These are phyloP conservation scores for Coemansia sp. DNA, from an alignment of 192 early-diverging fungal species.

Conservation along the genomic window DNA sequence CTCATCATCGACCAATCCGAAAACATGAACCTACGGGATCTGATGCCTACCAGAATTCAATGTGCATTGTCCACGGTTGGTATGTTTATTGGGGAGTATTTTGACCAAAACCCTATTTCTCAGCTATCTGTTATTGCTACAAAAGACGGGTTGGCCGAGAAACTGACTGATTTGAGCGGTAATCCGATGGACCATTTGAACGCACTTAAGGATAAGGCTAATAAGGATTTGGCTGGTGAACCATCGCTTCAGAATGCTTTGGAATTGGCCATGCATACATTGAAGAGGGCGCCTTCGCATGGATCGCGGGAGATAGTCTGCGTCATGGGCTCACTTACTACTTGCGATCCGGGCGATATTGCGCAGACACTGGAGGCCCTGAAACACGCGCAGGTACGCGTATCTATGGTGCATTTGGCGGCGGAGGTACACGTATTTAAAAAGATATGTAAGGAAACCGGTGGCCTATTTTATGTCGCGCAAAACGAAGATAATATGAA, in stretches of 20 bases:
- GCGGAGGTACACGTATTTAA: slow-evolving; percentile 89
- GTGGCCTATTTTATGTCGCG: slow-evolving; percentile 82
- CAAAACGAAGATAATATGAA: slow-evolving; percentile 81
- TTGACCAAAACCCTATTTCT: slow-evolving; percentile 95
- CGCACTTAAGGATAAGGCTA: slow-evolving; percentile 66
- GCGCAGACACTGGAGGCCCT: slow-evolving; percentile 75
- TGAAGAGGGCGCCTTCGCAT: slow-evolving; percentile 86
- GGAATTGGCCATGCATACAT: slow-evolving; percentile 74
- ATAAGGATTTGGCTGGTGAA: slow-evolving; percentile 77
- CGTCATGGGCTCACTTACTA: slow-evolving; percentile 86
- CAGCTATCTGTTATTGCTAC: slow-evolving; percentile 84
- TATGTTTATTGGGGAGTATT: slow-evolving; percentile 81
- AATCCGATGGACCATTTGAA: slow-evolving; percentile 82
- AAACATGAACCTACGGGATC: slow-evolving; percentile 83
- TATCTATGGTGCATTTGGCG: slow-evolving; percentile 85
- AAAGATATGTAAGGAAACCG: slow-evolving; percentile 72
- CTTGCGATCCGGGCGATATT: slow-evolving; percentile 94
- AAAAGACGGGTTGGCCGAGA: slow-evolving; percentile 84
- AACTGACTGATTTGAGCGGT: slow-evolving; percentile 82
- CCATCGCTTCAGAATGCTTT: slow-evolving; percentile 93
- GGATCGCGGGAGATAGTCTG: slow-evolving; percentile 86
- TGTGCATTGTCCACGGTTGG: too few relatives aligned
- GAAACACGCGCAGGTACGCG: slow-evolving; percentile 71
- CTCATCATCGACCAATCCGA: slow-evolving; percentile 83
- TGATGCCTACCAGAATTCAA: slow-evolving; percentile 73